A percentile compares a stretch with the other conserved stretches of the same genome.
phyloP scores from a whole-genome alignment of 2,329 filamentous ascomycete genomes.

The Capronia coronata region DNA sequence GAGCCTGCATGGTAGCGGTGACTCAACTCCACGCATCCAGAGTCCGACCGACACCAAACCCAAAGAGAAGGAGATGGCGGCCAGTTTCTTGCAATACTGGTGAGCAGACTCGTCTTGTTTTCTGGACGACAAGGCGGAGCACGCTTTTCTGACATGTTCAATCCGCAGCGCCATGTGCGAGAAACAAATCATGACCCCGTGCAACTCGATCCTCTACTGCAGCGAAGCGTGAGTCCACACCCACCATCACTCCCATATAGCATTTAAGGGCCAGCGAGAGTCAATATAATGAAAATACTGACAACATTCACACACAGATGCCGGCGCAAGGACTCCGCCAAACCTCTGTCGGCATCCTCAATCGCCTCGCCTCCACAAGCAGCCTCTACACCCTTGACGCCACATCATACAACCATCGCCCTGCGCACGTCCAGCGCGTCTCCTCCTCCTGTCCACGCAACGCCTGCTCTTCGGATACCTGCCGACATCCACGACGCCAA shows the following conservation, averaged over 20 bases:
- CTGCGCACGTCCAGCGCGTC: constrained; percentile 29
- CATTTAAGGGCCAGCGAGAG: no score
- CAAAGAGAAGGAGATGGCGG: constrained; percentile 33
- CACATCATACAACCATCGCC: constrained; percentile 26
- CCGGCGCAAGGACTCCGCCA: constrained; percentile 42
- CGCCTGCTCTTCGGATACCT: constrained; percentile 36
- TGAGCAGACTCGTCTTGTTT: constrained; percentile 26
- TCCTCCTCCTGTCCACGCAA: constrained; percentile 34
- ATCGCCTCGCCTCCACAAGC: constrained; percentile 27
- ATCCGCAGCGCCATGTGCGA: constrained; percentile 62
- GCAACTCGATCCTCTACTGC: constrained; percentile 57
- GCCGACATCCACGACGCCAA: constrained; percentile 35
- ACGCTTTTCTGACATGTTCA: background rate
- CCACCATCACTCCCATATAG: no score
- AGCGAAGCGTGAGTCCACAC: constrained; percentile 51
- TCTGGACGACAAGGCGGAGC: background rate
- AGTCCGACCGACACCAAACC: constrained; percentile 10
- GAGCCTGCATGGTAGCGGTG: constrained; percentile 6
- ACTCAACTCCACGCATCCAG: constrained; percentile 10
- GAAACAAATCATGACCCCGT: constrained; percentile 57
- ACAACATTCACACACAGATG: constrained; percentile 39
- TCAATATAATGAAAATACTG: no score
- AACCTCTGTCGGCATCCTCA: constrained; percentile 37
- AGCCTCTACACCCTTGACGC: constrained; percentile 29
- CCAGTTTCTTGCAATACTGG: constrained; percentile 43